Conservation (phyloP, 805 yeast genomes). For the Maudiozyma barnettii region DNA sequence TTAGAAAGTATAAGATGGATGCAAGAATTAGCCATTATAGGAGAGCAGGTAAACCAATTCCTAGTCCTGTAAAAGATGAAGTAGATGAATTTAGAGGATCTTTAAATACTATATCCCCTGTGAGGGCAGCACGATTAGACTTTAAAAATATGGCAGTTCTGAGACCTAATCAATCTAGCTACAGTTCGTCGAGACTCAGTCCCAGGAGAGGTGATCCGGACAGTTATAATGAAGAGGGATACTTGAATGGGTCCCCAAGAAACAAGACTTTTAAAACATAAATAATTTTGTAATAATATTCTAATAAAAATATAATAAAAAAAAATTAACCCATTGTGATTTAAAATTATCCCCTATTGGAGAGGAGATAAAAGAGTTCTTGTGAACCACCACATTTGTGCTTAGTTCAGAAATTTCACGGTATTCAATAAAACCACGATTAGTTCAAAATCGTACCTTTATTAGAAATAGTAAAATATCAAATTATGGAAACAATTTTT, state of each 20-base stretch:
- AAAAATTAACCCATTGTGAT: no score
- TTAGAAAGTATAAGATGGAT: conserved; percentile 29
- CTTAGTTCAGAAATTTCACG: no score
- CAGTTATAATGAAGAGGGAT: background rate
- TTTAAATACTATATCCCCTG: background rate
- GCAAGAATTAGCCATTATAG: conserved; percentile 31
- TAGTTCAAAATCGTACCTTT: no score
- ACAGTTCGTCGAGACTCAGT: background rate
- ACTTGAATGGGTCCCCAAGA: conserved; percentile 3
- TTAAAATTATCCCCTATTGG: no score
- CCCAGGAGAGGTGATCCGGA: background rate
- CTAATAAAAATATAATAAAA: background rate
- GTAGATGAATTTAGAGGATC: background rate
- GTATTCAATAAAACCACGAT: no score
- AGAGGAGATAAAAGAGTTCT: no score
- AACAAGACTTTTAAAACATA: background rate
- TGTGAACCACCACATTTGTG: no score
- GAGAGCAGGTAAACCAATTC: conserved; percentile 29
- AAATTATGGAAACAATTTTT: no score
- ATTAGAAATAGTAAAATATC: no score
- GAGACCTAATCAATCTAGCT: conserved; percentile 1
- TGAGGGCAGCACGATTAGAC: background rate
- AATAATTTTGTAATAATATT: background rate
- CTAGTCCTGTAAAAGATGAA: conserved; percentile 29
- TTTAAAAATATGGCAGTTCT: conserved; percentile 1